A percentile compares a stretch with the other conserved stretches of the same genome.
phyloP scores from a whole-genome alignment of 2,329 filamentous ascomycete species.

The Pleomassaria siparia region DNA sequence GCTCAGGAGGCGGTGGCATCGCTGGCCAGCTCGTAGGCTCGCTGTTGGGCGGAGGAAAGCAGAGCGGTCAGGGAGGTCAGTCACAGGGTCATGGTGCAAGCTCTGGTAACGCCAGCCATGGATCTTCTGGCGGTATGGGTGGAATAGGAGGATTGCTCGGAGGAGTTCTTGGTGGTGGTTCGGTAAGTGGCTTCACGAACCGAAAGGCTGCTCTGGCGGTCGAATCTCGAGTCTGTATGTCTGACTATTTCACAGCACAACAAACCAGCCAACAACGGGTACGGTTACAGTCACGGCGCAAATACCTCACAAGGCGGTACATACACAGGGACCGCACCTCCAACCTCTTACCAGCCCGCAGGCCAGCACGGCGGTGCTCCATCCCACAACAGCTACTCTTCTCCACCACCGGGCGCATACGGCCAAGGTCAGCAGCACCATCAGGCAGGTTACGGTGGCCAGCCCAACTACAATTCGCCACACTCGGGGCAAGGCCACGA shows the following conservation, averaged over 20 bases:
- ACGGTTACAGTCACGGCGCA: conserved; percentile 61
- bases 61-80: conserved; percentile 14
- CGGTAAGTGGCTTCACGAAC: conserved; percentile 24
- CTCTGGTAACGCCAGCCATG: conserved; percentile 41
- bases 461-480: conserved; percentile 6
- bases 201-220: neutral
- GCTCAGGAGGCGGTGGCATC: conserved; percentile 29
- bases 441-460: conserved; percentile 16
- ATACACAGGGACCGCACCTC: conserved; percentile 66
- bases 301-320: conserved; percentile 52
- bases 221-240: neutral
- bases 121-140: conserved; percentile 35
- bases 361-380: conserved; percentile 22
- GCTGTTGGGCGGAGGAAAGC: conserved; percentile 48
- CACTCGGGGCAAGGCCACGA: conserved; percentile 11
- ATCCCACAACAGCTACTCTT: conserved; percentile 20
- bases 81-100: conserved; percentile 25
- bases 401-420: conserved; percentile 15
- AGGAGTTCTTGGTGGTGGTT: conserved; percentile 39
- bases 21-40: conserved; percentile 52
- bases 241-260: conserved; percentile 25
- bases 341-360: conserved; percentile 59
- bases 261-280: conserved; percentile 48
- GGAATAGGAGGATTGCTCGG: conserved; percentile 36
- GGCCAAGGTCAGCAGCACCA: conserved; percentile 18